These are phyloP conservation scores for Chlamydomonas incerta DNA, from an alignment of 139 green algal species.

Conservation along the genomic window DNA sequence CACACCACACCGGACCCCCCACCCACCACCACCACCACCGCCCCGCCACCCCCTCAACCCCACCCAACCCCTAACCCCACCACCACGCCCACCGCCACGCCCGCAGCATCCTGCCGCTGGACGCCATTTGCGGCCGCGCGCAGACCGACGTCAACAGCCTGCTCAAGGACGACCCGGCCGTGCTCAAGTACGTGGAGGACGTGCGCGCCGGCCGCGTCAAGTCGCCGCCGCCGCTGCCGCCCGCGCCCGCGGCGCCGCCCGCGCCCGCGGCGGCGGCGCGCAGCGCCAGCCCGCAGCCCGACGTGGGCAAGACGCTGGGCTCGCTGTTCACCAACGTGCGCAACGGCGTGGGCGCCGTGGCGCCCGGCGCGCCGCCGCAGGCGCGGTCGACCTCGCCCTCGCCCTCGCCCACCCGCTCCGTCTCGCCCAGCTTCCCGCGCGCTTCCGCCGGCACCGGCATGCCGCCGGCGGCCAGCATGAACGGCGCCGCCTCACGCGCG, in stretches of 20 bases:
- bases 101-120: slow-evolving; percentile 38
- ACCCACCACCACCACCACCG: too few relatives aligned
- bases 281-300: background rate
- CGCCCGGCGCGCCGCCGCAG: background rate
- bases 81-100: too few relatives aligned
- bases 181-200: slow-evolving; percentile 9
- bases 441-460: slow-evolving; percentile 30
- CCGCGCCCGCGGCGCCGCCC: background rate
- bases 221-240: background rate
- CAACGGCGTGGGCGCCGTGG: slow-evolving; percentile 16
- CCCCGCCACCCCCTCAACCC: too few relatives aligned
- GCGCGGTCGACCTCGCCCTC: background rate
- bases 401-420: background rate
- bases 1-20: too few relatives aligned
- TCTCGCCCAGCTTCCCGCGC: slow-evolving; percentile 2
- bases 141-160: slow-evolving; percentile 32
- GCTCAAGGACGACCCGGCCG: slow-evolving; percentile 12
- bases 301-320: background rate
- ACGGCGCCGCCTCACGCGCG: background rate
- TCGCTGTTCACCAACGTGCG: slow-evolving; percentile 18
- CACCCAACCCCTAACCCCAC: too few relatives aligned
- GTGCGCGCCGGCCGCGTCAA: slow-evolving; percentile 3
- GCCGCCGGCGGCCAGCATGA: background rate
- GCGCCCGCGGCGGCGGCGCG: background rate
- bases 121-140: slow-evolving; percentile 36